phyloP scores from a whole-genome alignment of 2,329 filamentous ascomycete species.

The Penicillium sp. region DNA sequence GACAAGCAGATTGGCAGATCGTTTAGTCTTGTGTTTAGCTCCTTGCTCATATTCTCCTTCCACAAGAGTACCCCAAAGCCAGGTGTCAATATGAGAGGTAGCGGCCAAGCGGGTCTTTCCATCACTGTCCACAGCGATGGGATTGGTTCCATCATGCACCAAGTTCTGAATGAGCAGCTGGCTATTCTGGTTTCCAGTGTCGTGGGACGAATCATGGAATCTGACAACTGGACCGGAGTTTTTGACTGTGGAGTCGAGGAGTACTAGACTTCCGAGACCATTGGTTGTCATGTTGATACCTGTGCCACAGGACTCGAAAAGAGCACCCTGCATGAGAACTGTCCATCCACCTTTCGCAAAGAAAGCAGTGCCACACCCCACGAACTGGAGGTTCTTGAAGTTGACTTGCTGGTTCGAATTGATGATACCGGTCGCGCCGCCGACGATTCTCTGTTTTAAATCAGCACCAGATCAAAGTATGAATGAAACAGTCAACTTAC shows the following conservation, averaged over 20 bases:
- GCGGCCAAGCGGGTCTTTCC: constrained; percentile 20
- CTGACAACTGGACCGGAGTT: constrained; percentile 26
- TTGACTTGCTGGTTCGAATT: constrained; percentile 34
- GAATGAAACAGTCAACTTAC: constrained; percentile 10
- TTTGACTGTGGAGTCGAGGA: constrained; percentile 29
- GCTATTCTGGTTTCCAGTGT: constrained; percentile 25
- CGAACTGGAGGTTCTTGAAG: constrained; percentile 56
- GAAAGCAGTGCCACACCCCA: constrained; percentile 58
- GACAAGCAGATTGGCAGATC: constrained; percentile 33
- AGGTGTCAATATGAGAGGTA: constrained; percentile 26
- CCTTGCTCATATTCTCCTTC: constrained; percentile 32
- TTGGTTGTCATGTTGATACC: constrained; percentile 32
- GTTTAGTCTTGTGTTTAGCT: constrained; percentile 29
- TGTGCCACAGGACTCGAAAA: constrained; percentile 27
- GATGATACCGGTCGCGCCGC: constrained; percentile 29
- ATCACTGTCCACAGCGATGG: constrained; percentile 30
- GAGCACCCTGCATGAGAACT: constrained; percentile 26
- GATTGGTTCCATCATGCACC: constrained; percentile 19
- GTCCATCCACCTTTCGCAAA: constrained; percentile 34
- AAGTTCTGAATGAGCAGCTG: constrained; percentile 31
- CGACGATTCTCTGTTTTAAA: constrained; percentile 21
- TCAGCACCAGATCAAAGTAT: constrained; percentile 2
- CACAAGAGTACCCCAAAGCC: constrained; percentile 35
- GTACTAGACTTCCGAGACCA: constrained; percentile 25
- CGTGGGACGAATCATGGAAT: constrained; percentile 31